Conservation (phyloP, 495 filamentous ascomycete species). For the Amphirosellinia nigrospora region DNA sequence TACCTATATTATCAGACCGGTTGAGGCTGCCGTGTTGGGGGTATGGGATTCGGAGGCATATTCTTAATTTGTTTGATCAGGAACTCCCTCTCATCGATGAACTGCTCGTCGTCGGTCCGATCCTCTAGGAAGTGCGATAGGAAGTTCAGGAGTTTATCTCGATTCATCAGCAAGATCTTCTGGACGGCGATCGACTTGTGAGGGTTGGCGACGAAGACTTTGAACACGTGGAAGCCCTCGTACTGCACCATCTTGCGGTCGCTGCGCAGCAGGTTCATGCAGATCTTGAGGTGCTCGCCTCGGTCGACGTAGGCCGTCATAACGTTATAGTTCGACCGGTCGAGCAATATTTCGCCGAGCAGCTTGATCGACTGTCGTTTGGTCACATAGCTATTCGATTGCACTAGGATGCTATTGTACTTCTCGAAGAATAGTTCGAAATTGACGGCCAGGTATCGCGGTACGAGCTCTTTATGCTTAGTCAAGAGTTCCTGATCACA, state of each 20-base stretch:
- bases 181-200: slow-evolving; percentile 93
- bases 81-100: slow-evolving; percentile 96
- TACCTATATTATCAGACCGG: slow-evolving; percentile 2
- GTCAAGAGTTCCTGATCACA: slow-evolving; percentile 83
- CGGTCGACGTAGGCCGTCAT: slow-evolving; percentile 98
- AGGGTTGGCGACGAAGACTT: slow-evolving; percentile 98
- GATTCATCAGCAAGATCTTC: slow-evolving; percentile 93
- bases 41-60: slow-evolving; percentile 70
- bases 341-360: slow-evolving; percentile 91
- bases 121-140: slow-evolving; percentile 92
- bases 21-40: slow-evolving; percentile 46
- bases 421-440: slow-evolving; percentile 88
- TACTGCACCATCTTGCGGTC: slow-evolving; percentile 99
- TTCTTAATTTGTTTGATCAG: slow-evolving; percentile 91
- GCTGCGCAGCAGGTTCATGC: slow-evolving; percentile 94
- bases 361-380: slow-evolving; percentile 98
- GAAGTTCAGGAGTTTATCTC: slow-evolving; percentile 86
- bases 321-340: slow-evolving; percentile 94
- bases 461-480: slow-evolving; percentile 87
- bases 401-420: slow-evolving; percentile 87
- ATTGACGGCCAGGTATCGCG: slow-evolving; percentile 82
- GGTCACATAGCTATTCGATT: slow-evolving; percentile 95
- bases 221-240: slow-evolving; percentile 99
- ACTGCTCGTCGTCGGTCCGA: slow-evolving; percentile 96
- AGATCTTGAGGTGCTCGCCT: slow-evolving; percentile 93